phyloP scores from a whole-genome alignment of 208 protist species.

The Willaertia magna region DNA sequence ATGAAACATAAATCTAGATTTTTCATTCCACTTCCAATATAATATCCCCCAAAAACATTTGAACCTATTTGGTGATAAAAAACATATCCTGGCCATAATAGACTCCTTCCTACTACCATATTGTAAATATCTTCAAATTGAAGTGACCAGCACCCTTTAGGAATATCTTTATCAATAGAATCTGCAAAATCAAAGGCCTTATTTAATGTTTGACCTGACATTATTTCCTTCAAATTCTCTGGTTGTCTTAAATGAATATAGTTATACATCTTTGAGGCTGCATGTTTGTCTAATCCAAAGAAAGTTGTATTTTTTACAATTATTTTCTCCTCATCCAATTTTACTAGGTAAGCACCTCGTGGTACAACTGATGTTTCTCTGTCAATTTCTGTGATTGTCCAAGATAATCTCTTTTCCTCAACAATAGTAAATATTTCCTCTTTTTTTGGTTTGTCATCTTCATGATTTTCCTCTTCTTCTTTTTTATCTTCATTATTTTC shows the following conservation, averaged over 20 bases:
- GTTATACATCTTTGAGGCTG: background rate
- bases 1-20: constrained; percentile 11
- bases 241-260: constrained; percentile 2
- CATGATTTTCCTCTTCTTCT: background rate
- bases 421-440: background rate
- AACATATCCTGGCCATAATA: constrained; percentile 12
- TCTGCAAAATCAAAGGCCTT: constrained; percentile 6
- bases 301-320: constrained; percentile 10
- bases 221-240: background rate
- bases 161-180: background rate
- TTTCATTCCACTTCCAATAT: constrained; percentile 5
- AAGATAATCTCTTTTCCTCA: background rate
- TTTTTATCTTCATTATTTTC: background rate
- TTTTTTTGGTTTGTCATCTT: background rate
- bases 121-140: background rate
- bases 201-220: background rate
- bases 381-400: background rate
- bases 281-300: background rate
- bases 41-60: background rate
- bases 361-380: background rate
- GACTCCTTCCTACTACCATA: background rate
- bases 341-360: background rate
- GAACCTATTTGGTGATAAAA: background rate
- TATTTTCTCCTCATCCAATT: background rate
- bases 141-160: background rate